These are phyloP conservation scores for Penicillium aurantiogriseum DNA, from an alignment of 2,329 filamentous ascomycete genomes.

Conservation along the genomic window DNA sequence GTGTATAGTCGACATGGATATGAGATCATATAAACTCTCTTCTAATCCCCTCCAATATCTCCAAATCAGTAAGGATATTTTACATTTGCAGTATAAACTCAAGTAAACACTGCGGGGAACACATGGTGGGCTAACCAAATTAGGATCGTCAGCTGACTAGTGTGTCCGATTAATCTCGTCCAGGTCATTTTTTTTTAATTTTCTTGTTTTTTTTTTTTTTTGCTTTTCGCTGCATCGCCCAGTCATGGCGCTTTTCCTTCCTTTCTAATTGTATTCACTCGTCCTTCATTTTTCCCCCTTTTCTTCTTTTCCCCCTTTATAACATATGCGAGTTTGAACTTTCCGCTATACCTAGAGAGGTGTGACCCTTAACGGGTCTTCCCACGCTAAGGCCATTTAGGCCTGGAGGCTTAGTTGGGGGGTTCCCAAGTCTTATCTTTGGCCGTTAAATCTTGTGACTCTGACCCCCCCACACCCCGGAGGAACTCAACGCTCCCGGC, in stretches of 20 bases:
- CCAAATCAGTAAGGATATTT: neutral
- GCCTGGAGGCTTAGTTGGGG: neutral
- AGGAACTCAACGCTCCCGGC: neutral
- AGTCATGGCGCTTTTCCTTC: neutral
- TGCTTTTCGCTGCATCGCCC: constrained; percentile 3
- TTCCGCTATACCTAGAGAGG: constrained; percentile 2
- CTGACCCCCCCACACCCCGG: constrained; percentile 1
- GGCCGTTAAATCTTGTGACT: constrained; percentile 1
- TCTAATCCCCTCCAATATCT: neutral
- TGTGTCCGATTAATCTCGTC: neutral
- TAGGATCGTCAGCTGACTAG: constrained; percentile 11
- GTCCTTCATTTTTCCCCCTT: neutral
- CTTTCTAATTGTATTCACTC: neutral
- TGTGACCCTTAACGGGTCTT: constrained; percentile 23
- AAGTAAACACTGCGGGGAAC: constrained; percentile 15
- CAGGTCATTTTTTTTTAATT: neutral
- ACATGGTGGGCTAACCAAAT: constrained; percentile 8
- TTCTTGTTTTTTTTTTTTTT: neutral
- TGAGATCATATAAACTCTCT: neutral
- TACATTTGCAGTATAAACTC: constrained; percentile 1
- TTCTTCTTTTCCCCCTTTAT: neutral
- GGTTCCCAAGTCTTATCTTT: constrained; percentile 6
- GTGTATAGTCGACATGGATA: neutral
- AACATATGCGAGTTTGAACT: neutral
- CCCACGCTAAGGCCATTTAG: constrained; percentile 19